These are phyloP conservation scores for Penicillium ochrochloron DNA, from an alignment of 495 filamentous ascomycete species.

Conservation along the genomic window DNA sequence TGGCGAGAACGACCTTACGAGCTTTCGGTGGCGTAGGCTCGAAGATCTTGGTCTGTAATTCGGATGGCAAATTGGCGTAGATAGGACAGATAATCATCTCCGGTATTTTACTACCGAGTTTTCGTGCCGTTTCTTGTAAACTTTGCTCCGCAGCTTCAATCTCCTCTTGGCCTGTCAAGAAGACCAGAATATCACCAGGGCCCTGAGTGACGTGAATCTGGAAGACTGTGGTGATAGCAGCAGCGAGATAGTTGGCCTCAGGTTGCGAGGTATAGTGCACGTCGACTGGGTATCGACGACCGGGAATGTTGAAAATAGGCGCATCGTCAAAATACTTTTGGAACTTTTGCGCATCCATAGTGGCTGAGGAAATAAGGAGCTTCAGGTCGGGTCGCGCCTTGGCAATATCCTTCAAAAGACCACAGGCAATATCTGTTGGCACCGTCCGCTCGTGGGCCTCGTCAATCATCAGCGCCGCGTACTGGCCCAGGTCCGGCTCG, in stretches of 20 bases:
- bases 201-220: slow-evolving; percentile 93
- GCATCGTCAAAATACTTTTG: slow-evolving; percentile 91
- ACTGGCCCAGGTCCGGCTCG: slow-evolving; percentile 83
- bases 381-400: slow-evolving; percentile 86
- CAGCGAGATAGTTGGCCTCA: slow-evolving; percentile 92
- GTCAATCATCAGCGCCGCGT: slow-evolving; percentile 93
- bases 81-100: slow-evolving; percentile 88
- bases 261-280: slow-evolving; percentile 92
- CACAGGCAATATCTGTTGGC: slow-evolving; percentile 88
- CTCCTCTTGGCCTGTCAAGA: slow-evolving; percentile 88
- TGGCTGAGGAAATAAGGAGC: slow-evolving; percentile 91
- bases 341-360: slow-evolving; percentile 94
- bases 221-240: slow-evolving; percentile 90
- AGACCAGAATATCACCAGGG: slow-evolving; percentile 87
- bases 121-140: slow-evolving; percentile 77
- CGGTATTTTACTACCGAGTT: slow-evolving; percentile 79
- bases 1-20: slow-evolving; percentile 85
- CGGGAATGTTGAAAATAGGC: slow-evolving; percentile 95
- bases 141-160: slow-evolving; percentile 85
- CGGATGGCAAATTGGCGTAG: slow-evolving; percentile 86
- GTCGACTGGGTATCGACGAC: slow-evolving; percentile 86
- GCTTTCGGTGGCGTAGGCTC: slow-evolving; percentile 82
- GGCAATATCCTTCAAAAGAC: slow-evolving; percentile 89
- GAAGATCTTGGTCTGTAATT: slow-evolving; percentile 86
- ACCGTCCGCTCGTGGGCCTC: slow-evolving; percentile 96